Evolutionary conservation across 1,284 basidiomycete genomes (phyloP).

Genomic region (Cutaneotrichosporon sp.): DNA sequence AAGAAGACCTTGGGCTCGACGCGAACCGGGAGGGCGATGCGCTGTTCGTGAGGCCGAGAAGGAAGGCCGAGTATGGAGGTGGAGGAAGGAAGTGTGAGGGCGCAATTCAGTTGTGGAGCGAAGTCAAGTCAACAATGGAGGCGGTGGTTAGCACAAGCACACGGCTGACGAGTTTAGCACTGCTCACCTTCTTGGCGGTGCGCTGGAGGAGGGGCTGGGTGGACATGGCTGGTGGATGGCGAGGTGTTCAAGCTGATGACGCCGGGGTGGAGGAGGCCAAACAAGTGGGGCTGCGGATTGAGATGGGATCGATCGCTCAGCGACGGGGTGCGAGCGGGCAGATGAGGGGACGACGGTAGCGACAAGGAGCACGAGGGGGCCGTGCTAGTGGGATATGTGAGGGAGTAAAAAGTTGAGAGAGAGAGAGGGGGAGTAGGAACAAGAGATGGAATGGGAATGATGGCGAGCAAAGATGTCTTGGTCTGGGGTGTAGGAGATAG

Average conservation of each 20-base stretch:
- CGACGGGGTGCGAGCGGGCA: not conserved
- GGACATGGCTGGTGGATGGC: conserved; percentile 67
- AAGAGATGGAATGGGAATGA: not conserved
- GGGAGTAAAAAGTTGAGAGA: not conserved
- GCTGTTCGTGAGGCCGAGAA: conserved; percentile 47
- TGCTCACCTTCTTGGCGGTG: conserved; percentile 72
- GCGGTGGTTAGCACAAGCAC: conserved; percentile 27
- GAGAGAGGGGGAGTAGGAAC: no score
- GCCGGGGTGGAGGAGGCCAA: not conserved
- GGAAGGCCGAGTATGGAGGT: conserved; percentile 24
- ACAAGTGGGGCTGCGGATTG: conserved; percentile 4
- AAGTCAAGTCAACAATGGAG: conserved; percentile 21
- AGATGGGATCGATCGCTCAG: not conserved
- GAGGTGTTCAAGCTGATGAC: not conserved
- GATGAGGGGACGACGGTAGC: not conserved
- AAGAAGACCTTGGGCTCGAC: conserved; percentile 90
- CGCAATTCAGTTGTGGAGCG: not conserved
- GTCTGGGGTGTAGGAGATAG: not conserved
- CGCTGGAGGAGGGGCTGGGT: conserved; percentile 97
- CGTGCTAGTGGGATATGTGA: not conserved
- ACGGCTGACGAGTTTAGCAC: not conserved
- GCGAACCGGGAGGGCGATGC: conserved; percentile 90
- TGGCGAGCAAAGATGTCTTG: not conserved
- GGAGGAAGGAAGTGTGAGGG: not conserved
- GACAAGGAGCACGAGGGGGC: not conserved